A percentile compares a stretch with the other conserved stretches of the same genome.
phyloP scores from a whole-genome alignment of 371 early-diverging fungal species.

The Zychaea mexicana region DNA sequence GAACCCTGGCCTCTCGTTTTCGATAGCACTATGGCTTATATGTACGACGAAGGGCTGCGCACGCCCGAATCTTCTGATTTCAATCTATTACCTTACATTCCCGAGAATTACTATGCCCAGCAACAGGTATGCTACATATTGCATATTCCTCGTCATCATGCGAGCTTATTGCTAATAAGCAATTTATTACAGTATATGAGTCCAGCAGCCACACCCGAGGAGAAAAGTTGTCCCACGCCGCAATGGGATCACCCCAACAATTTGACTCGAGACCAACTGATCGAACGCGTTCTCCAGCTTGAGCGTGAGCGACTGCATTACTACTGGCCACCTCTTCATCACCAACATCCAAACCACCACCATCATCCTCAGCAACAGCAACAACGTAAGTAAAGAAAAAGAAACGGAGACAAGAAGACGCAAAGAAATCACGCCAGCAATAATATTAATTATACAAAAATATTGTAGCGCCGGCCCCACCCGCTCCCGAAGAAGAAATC shows the following conservation, averaged over 20 bases:
- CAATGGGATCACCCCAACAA: slow-evolving; percentile 14
- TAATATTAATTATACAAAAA: neutral
- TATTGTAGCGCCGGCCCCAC: neutral
- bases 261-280: slow-evolving; percentile 36
- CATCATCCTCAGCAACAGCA: neutral
- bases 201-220: neutral
- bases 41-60: slow-evolving; percentile 2
- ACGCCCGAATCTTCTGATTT: slow-evolving; percentile 3
- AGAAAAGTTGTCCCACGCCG: neutral
- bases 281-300: slow-evolving; percentile 35
- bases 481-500: slow-evolving; percentile 1
- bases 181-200: neutral
- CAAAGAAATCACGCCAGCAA: slow-evolving; percentile 19
- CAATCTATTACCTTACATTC: neutral
- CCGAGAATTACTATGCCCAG: slow-evolving; percentile 2
- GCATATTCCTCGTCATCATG: too few species aligned
- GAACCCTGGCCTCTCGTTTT: slow-evolving; percentile 5
- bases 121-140: too few species aligned
- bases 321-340: neutral
- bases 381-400: slow-evolving; percentile 10
- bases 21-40: slow-evolving; percentile 3
- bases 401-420: too few species aligned
- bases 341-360: neutral
- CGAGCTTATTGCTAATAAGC: too few species aligned
- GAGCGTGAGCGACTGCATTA: slow-evolving; percentile 32